Evolutionary conservation across 208 protist genomes (phyloP).

Genomic region (Leishmania lainsoni): DNA sequence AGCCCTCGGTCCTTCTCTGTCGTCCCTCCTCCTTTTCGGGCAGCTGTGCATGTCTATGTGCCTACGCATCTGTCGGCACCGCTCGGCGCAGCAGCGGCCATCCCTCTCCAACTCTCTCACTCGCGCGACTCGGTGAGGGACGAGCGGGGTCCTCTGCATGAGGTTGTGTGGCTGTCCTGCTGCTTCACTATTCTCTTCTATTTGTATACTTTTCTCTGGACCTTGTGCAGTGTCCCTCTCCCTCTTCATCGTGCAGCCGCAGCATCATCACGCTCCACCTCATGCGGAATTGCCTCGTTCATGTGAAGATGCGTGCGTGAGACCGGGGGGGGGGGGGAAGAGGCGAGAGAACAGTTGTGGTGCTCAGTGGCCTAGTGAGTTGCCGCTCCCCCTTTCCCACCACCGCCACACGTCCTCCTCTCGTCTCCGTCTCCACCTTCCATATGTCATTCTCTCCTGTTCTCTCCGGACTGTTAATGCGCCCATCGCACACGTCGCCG

Average conservation of each 20-base stretch:
- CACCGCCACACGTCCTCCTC: background rate
- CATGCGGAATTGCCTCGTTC: background rate
- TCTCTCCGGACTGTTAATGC: too few relatives aligned
- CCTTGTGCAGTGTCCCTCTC: background rate
- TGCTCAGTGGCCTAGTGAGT: too few relatives aligned
- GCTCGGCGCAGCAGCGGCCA: background rate
- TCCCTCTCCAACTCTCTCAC: background rate
- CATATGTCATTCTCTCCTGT: background rate
- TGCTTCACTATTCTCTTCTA: background rate
- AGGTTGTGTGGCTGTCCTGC: background rate
- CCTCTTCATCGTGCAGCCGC: background rate
- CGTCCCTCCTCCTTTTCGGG: too few relatives aligned
- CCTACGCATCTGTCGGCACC: background rate
- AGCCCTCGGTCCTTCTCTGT: too few relatives aligned
- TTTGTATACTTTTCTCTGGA: background rate
- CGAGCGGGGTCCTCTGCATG: background rate
- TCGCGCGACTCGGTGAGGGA: background rate
- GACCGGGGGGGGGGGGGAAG: background rate
- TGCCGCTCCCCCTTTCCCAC: too few relatives aligned
- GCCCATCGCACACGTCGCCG: background rate
- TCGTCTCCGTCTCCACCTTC: background rate
- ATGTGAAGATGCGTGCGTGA: background rate
- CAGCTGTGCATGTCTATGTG: background rate
- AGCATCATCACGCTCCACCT: background rate
- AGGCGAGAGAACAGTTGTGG: background rate